Evolutionary conservation across 257 asterid genomes (phyloP).

Genomic region (Vinca minor): DNA sequence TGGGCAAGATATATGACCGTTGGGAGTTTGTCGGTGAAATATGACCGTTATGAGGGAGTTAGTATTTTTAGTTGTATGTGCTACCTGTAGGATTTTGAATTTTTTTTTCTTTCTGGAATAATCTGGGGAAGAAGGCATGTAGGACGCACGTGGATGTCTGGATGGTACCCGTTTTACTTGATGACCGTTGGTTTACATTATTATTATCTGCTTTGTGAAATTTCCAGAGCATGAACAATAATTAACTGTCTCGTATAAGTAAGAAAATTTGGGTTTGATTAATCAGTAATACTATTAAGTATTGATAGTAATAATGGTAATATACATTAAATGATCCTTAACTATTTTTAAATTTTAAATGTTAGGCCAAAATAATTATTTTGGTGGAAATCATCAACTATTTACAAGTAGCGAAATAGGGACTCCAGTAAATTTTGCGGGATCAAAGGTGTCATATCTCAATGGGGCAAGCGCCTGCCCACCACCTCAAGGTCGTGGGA

Average conservation of each 20-base stretch:
- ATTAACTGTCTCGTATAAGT: background rate
- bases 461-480: too few relatives aligned
- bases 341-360: too few relatives aligned
- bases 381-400: too few relatives aligned
- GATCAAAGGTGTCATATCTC: too few relatives aligned
- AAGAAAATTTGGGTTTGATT: background rate
- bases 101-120: constrained; percentile 3
- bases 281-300: too few relatives aligned
- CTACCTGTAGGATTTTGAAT: constrained; percentile 4
- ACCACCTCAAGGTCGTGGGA: too few relatives aligned
- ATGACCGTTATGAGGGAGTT: constrained; percentile 58
- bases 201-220: constrained; percentile 9
- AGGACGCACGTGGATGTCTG: constrained; percentile 48
- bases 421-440: too few relatives aligned
- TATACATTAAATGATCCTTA: too few relatives aligned
- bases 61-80: constrained; percentile 26
- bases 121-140: constrained; percentile 29
- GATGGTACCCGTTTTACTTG: constrained; percentile 19
- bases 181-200: constrained; percentile 19
- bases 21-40: constrained; percentile 57
- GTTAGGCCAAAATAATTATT: too few relatives aligned
- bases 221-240: background rate
- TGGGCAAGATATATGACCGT: constrained; percentile 57
- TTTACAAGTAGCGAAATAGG: too few relatives aligned
- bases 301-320: too few relatives aligned